Conservation (phyloP, 192 early-diverging fungal species). For the Podochytrium sp. region DNA sequence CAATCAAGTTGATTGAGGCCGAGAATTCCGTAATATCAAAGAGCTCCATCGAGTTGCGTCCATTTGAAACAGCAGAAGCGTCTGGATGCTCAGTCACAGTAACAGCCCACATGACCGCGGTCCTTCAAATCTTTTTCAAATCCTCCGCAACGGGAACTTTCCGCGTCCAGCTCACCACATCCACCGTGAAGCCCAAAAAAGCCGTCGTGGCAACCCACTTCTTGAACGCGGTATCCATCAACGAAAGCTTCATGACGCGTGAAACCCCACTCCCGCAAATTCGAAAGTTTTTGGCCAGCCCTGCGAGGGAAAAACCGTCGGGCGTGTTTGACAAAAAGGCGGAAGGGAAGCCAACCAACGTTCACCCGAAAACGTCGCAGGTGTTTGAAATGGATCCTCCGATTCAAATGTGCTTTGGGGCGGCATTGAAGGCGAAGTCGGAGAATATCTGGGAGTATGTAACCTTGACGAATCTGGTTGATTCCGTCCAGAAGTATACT, state of each 20-base stretch:
- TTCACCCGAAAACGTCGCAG: constrained; percentile 37
- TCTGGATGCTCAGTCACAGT: constrained; percentile 43
- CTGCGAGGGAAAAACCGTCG: constrained; percentile 28
- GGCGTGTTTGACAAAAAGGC: constrained; percentile 35
- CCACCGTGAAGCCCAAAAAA: constrained; percentile 51
- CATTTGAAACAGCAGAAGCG: constrained; percentile 41
- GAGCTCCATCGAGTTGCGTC: constrained; percentile 36
- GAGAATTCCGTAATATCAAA: constrained; percentile 26
- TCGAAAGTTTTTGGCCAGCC: constrained; percentile 35
- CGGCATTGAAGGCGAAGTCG: constrained; percentile 4
- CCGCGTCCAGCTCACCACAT: constrained; percentile 33
- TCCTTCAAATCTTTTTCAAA: constrained; percentile 45
- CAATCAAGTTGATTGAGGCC: constrained; percentile 35
- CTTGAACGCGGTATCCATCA: constrained; percentile 41
- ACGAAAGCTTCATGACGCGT: constrained; percentile 41
- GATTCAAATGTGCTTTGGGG: constrained; percentile 46
- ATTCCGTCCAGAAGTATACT: constrained; percentile 40
- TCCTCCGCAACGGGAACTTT: constrained; percentile 48
- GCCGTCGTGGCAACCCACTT: constrained; percentile 29
- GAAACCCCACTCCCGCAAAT: constrained; percentile 37
- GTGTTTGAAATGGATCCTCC: constrained; percentile 57
- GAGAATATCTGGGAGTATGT: constrained; percentile 50
- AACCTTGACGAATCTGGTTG: constrained; percentile 51
- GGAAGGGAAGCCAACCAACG: background rate
- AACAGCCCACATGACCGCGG: constrained; percentile 38